Evolutionary conservation across 345 rosid species (phyloP), one percentile per base, ranked within the genome.

Genomic region (Microcos paniculata): DNA sequence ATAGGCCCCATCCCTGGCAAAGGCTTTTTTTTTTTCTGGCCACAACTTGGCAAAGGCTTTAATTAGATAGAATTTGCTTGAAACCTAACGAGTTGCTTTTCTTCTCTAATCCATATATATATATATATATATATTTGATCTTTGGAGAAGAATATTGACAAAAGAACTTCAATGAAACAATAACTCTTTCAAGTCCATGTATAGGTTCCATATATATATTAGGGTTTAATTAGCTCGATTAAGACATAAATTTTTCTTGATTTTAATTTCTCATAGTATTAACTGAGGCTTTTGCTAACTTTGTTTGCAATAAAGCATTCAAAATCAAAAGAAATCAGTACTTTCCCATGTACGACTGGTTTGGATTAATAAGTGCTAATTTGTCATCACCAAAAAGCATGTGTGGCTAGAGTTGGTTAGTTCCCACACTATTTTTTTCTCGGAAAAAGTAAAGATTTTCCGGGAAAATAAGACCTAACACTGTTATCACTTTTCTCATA

Each of bases 31-130:
- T n/a, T n/a, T n/a, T n/a, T n/a, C n/a, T n/a, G n/a, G n/a, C n/a
- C n/a, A n/a, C n/a, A n/a, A n/a, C n/a, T n/a, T n/a, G n/a, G n/a
- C n/a, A n/a, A 35, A 35, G 31, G 30, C 61, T 24, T 23, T 23
- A n/a, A n/a, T 56, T 56, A 40, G 52, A 51, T 38, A 62, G 43
- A 62, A 19, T 62, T 64, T 64, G 69, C 48, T 64, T 66, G 30
- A 66, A 24, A 66, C 33, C 18, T 43, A 42, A 24, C 35, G 3
- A 58, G 26, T 58, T 58, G 52, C 35, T 43, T 66, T 63, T 10
- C 31, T 66, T 16, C 53, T 4, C 53, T 9, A 14, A n/a, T 23
- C 10, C 1, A 23, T 43, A 26, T 43, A 42, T 43, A 13, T 11
- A n/a, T n/a, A n/a, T n/a, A n/a, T n/a, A n/a, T 23, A 52, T 43